These are phyloP conservation scores for Tetraselmis striata DNA, from an alignment of 139 green algal genomes.

Conservation along the genomic window DNA sequence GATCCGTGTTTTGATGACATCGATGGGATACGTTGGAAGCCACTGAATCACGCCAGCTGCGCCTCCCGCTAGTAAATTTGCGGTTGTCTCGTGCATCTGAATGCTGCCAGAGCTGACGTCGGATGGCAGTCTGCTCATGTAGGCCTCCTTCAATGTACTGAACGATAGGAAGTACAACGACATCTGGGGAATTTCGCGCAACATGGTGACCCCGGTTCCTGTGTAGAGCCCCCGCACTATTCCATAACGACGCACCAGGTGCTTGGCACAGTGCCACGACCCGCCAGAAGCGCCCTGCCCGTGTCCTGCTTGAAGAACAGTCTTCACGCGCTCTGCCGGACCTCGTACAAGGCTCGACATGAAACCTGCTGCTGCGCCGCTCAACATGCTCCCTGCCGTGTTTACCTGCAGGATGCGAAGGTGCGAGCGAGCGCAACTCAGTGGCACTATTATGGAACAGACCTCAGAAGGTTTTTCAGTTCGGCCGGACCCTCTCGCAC, in stretches of 20 bases:
- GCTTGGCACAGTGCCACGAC: neutral
- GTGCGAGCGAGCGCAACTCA: no score
- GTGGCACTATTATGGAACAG: no score
- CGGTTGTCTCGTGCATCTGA: neutral
- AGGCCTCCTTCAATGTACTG: neutral
- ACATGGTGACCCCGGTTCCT: slow-evolving; percentile 9
- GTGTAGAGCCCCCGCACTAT: slow-evolving; percentile 7
- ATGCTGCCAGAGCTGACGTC: neutral
- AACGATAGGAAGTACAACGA: slow-evolving; percentile 14
- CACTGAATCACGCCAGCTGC: slow-evolving; percentile 9
- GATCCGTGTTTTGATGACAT: slow-evolving; percentile 17
- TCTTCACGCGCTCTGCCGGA: slow-evolving; percentile 19
- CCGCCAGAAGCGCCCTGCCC: neutral
- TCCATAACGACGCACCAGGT: slow-evolving; percentile 5
- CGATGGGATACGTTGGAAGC: slow-evolving; percentile 13
- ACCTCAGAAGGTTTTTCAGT: no score
- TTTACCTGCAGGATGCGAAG: no score
- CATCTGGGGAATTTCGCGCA: slow-evolving; percentile 16
- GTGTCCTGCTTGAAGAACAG: slow-evolving; percentile 9
- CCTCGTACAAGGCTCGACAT: slow-evolving; percentile 9
- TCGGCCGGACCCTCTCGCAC: no score
- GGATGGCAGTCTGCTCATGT: neutral
- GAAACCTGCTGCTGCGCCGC: slow-evolving; percentile 2
- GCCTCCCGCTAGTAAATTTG: slow-evolving; percentile 3
- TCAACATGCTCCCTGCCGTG: neutral